A percentile compares a stretch with the other conserved stretches of the same genome.
phyloP scores from a whole-genome alignment of 1,284 basidiomycete genomes.

The Violaceomyces palustris region DNA sequence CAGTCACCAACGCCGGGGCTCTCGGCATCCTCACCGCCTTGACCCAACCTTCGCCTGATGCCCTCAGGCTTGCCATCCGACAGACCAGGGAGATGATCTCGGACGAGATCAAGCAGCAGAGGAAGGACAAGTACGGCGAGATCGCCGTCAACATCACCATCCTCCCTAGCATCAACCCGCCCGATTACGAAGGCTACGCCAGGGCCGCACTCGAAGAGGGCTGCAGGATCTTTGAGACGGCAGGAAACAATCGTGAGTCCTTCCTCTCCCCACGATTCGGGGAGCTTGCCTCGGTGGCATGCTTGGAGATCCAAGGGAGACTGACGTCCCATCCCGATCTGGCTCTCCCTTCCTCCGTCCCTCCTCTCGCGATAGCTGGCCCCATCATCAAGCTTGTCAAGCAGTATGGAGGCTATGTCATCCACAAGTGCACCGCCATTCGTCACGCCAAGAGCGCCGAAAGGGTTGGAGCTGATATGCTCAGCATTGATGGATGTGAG shows the following conservation, averaged over 20 bases:
- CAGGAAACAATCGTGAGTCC: conserved; percentile 78
- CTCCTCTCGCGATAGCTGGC: too few relatives aligned
- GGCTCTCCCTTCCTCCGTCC: too few relatives aligned
- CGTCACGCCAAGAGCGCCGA: conserved; percentile 63
- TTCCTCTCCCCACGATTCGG: too few relatives aligned
- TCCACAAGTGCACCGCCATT: conserved; percentile 84
- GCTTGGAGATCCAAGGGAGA: too few relatives aligned
- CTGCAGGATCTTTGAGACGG: conserved; percentile 85
- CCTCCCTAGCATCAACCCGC: conserved; percentile 80
- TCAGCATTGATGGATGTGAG: conserved; percentile 54
- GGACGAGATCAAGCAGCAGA: conserved; percentile 26
- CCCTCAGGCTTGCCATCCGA: conserved; percentile 74
- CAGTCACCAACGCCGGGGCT: conserved; percentile 80
- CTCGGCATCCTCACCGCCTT: conserved; percentile 80
- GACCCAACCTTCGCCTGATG: conserved; percentile 79
- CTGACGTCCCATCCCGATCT: too few relatives aligned
- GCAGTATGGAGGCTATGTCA: conserved; percentile 66
- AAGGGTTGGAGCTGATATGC: conserved; percentile 72
- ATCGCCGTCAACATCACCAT: conserved; percentile 84
- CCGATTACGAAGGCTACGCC: conserved; percentile 80
- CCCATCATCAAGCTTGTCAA: conserved; percentile 77
- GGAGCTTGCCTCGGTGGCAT: too few relatives aligned
- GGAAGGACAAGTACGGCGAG: conserved; percentile 34
- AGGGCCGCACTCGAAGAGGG: conserved; percentile 79
- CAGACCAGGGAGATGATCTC: conserved; percentile 60